Evolutionary conservation across 2,329 filamentous ascomycete genomes (phyloP).

Genomic region (Hirsutella minnesotensis): DNA sequence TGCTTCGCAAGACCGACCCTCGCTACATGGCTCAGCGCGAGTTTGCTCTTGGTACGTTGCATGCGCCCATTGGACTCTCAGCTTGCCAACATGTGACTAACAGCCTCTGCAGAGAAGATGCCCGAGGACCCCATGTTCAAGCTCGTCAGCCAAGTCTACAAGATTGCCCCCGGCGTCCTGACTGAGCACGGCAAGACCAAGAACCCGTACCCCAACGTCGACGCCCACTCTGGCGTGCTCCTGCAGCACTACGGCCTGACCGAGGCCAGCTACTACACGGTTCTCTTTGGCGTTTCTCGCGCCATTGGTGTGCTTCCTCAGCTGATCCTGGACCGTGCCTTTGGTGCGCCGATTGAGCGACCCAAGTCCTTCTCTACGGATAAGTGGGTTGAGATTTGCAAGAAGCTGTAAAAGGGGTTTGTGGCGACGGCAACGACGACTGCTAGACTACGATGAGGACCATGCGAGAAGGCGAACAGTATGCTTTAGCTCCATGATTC

Average conservation of each 20-base stretch:
- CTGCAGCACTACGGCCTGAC: constrained; percentile 99
- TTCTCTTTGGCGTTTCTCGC: constrained; percentile 96
- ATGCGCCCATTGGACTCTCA: neutral
- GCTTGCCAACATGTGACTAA: constrained; percentile 13
- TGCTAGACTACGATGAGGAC: neutral
- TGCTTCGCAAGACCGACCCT: constrained; percentile 98
- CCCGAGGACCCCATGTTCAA: constrained; percentile 99
- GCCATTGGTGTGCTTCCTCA: constrained; percentile 97
- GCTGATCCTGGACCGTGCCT: constrained; percentile 97
- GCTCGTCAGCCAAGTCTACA: constrained; percentile 99
- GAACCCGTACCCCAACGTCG: constrained; percentile 98
- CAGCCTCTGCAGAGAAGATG: constrained; percentile 51
- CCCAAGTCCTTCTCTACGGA: constrained; percentile 98
- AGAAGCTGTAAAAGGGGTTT: constrained; percentile 67
- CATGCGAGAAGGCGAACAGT: neutral
- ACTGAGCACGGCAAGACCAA: constrained; percentile 99
- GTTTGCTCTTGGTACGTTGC: constrained; percentile 60
- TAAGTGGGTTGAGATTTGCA: constrained; percentile 88
- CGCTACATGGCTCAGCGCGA: constrained; percentile 97
- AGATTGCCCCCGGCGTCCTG: constrained; percentile 94
- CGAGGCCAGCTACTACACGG: constrained; percentile 99
- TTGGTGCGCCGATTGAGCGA: constrained; percentile 93
- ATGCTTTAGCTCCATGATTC: neutral
- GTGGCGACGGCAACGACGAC: neutral
- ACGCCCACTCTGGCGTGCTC: constrained; percentile 96